phyloP scores from a whole-genome alignment of 2,329 filamentous ascomycete species.

The Colletotrichum paranaense region DNA sequence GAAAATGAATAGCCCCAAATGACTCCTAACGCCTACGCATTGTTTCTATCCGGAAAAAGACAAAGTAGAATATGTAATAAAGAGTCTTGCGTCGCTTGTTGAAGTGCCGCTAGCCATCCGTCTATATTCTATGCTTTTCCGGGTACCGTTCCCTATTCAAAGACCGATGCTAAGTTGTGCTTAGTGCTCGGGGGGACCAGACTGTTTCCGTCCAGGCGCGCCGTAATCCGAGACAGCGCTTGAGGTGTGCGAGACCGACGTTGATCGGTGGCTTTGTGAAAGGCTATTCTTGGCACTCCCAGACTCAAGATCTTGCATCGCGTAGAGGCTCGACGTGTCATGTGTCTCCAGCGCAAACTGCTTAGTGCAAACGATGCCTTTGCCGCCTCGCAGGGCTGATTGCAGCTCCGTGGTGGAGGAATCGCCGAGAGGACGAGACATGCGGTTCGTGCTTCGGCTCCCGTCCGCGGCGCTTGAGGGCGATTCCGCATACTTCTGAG shows the following conservation, averaged over 20 bases:
- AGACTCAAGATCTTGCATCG: slow-evolving; percentile 17
- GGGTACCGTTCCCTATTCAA: not conserved
- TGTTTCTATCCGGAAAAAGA: not conserved
- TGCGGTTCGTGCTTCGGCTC: not conserved
- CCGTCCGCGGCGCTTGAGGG: slow-evolving; percentile 4
- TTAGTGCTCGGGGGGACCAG: not conserved
- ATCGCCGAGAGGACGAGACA: not conserved
- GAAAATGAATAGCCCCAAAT: not conserved
- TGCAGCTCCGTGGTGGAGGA: slow-evolving; percentile 13
- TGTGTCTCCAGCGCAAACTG: slow-evolving; percentile 3
- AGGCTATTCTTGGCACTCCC: slow-evolving; percentile 7
- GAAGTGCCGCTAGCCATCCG: not conserved
- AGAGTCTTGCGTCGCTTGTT: not conserved
- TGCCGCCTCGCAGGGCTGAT: not conserved
- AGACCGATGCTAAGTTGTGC: not conserved
- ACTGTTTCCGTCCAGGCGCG: not conserved
- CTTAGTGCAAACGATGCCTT: slow-evolving; percentile 5
- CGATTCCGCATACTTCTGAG: not conserved
- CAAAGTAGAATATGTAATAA: not conserved
- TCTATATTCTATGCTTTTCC: not conserved
- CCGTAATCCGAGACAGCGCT: slow-evolving; percentile 6
- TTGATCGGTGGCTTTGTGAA: slow-evolving; percentile 15
- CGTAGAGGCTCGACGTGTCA: slow-evolving; percentile 6
- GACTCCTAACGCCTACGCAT: not conserved
- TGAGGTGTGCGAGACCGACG: slow-evolving; percentile 14